A percentile compares a stretch with the other conserved stretches of the same genome.
These are phyloP conservation scores for Exophiala dermatitidis DNA, from an alignment of 2,329 filamentous ascomycete genomes.

Conservation along the genomic window DNA sequence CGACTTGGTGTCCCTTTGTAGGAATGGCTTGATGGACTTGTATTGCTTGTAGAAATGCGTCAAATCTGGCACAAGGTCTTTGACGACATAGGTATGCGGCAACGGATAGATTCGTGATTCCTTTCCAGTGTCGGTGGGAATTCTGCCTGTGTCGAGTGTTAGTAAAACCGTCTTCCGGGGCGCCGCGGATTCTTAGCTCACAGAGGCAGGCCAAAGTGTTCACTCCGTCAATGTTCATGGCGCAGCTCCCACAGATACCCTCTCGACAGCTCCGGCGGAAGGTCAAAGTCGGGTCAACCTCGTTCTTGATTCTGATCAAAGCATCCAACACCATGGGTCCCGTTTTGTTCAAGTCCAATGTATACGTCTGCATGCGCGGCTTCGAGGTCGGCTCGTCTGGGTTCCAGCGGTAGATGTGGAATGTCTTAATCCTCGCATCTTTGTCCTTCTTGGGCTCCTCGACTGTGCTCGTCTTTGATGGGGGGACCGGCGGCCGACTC, in stretches of 20 bases:
- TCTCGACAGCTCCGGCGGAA: constrained; percentile 95
- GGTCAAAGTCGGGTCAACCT: constrained; percentile 90
- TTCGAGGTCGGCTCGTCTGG: constrained; percentile 87
- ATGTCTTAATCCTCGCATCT: constrained; percentile 71
- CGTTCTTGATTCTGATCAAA: constrained; percentile 97
- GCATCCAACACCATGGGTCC: constrained; percentile 98
- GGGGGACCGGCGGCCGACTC: constrained; percentile 34
- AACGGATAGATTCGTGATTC: constrained; percentile 95
- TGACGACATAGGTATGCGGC: constrained; percentile 97
- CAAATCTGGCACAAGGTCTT: constrained; percentile 95
- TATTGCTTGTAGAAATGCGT: constrained; percentile 99
- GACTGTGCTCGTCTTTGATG: constrained; percentile 53
- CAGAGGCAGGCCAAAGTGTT: constrained; percentile 97
- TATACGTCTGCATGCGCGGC: constrained; percentile 92
- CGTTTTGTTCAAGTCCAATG: constrained; percentile 95
- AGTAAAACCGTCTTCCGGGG: constrained; percentile 8
- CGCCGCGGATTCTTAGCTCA: constrained; percentile 38
- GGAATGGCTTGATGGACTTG: constrained; percentile 98
- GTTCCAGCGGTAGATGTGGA: constrained; percentile 99
- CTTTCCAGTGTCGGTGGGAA: constrained; percentile 70
- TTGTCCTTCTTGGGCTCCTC: constrained; percentile 53
- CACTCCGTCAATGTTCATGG: constrained; percentile 99
- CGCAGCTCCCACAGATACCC: constrained; percentile 96
- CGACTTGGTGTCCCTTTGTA: constrained; percentile 79
- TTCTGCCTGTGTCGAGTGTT: constrained; percentile 60